Evolutionary conservation across 495 filamentous ascomycete genomes (phyloP), one percentile per base, ranked within the genome.

Genomic region (Hyaloscypha hepaticicola): DNA sequence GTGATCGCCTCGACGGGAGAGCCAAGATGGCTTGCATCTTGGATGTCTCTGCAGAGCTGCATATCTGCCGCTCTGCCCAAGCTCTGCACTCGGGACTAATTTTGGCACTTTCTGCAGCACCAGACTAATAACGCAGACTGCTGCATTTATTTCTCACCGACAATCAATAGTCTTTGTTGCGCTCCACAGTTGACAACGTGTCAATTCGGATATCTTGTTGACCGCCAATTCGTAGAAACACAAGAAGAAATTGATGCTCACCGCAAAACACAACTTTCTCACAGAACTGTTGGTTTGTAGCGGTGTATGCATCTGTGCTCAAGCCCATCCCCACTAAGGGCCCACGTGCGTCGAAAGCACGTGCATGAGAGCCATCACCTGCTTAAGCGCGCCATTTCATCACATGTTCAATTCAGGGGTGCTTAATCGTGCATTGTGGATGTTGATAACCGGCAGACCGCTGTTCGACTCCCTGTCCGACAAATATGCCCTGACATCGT

Each of bases 361-460:
- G 34, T 64, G 66, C 66, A 68, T 64, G 28, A 52, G 50, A 50
- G 58, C 38, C 38, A 57, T 64, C 66, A 68, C 66, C 50, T 68
- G 62, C 66, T 33, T 68, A 68, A 65, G 66, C 66, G 66, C 66
- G 66, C 66, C 61, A 61, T 64, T 57, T 56, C 57, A 52, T 62
- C 50, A 61, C 57, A 65, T n/a, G n/a, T n/a, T n/a, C 61, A 38
- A 55, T 41, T 29, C 41, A 21, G 34, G 34, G 50, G 33, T 55
- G 26, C 58, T 24, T 68, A 25, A 24, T 24, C 45, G 25, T 33
- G 25, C 51, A 24, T 5, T 25, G 21, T 48, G 25, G n/a, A 45
- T 45, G 38, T 45, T 14, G 7, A 3, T 45, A 19, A 19, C 16
- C 38, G 38, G 38, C 2, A 45, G 38, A 45, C 38, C 16, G 16